Conservation (phyloP, 2,329 filamentous ascomycete genomes). For the Fusarium torulosum region DNA sequence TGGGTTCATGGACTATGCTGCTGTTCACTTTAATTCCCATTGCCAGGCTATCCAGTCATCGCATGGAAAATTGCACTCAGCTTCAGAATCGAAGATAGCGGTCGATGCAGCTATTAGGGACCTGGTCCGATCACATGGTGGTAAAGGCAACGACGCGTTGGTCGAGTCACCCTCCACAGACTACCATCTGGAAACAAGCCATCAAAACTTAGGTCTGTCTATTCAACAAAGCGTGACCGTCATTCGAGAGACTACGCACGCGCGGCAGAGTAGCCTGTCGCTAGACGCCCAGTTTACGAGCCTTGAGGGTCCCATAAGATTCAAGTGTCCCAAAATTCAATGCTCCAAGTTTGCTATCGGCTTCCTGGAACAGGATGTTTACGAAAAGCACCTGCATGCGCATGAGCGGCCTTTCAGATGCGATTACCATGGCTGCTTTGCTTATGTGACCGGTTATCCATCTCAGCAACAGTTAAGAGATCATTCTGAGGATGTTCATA, state of each 20-base stretch:
- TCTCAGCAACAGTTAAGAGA: accelerated
- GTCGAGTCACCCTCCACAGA: no score
- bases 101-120: no score
- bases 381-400: accelerated
- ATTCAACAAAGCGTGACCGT: accelerated
- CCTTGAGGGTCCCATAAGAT: accelerated
- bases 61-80: accelerated
- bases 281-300: accelerated
- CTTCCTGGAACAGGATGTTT: accelerated
- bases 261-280: no score
- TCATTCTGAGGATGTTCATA: background rate
- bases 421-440: accelerated
- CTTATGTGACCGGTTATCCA: accelerated
- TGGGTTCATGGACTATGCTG: background rate
- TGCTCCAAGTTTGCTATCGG: background rate
- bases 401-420: background rate
- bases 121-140: accelerated
- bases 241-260: accelerated
- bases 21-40: accelerated
- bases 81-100: no score
- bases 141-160: no score
- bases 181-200: no score
- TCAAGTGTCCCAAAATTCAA: background rate
- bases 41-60: accelerated
- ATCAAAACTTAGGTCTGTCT: no score